Evolutionary conservation across 495 filamentous ascomycete species (phyloP), one percentile per base, ranked within the genome.

Genomic region (Cudoniella acicularis): DNA sequence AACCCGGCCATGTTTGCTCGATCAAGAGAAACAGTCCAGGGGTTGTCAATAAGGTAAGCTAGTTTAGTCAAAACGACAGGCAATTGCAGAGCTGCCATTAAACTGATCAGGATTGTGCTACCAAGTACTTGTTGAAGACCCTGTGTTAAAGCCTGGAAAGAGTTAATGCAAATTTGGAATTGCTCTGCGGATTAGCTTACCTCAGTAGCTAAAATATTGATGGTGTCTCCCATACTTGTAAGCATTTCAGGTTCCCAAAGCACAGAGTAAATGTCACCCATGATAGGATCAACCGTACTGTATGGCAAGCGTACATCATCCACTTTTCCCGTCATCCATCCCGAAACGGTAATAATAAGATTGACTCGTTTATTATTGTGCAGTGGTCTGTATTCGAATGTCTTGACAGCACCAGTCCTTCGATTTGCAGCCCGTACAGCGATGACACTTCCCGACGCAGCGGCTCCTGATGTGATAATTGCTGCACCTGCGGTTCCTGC

Each of bases 201-300:
- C 84, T 99, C 94, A 42, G 95, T 97, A 54, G 95, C 94, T 48
- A 99, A 79, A 70, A 99, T 97, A 64, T 96, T 96, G 64, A 99
- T 98, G 21, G 94, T 99, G 54, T 91, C 87, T 79, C 94, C 94
- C 89, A 96, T 98, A 67, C 88, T 94, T 48, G 83, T 87, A 62
- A 99, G 80, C 92, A 99, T 96, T 64, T 99, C 94, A 2, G 94
- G 95, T 71, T 99, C 94, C 95, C 95, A 99, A 53, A 93, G 77
- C 9, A 99, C 86, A 0, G 95, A 98, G 73, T 98, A 99, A 20
- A 99, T 83, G 74, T 99, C 94, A 27, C 94, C 94, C 94, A 99
- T 98, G 58, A 97, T 83, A 0, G 94, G 92, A 71, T 98, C 92
- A 2, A 99, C 87, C 1, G 94, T 99, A 73, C 90, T 96, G 72